phyloP scores from a whole-genome alignment of 768 basidiomycete species.

The Russula sp. region DNA sequence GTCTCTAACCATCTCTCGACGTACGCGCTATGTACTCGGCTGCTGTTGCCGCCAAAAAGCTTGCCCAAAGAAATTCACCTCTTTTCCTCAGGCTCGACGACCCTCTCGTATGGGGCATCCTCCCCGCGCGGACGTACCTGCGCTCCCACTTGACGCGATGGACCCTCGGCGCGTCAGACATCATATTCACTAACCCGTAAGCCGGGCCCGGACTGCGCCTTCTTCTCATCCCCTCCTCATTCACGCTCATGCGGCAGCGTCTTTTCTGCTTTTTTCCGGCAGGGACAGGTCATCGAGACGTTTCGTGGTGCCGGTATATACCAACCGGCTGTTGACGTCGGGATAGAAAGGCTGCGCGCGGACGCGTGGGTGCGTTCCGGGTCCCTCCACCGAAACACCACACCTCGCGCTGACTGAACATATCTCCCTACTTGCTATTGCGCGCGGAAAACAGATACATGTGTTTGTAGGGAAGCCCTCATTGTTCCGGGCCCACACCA shows the following conservation, averaged over 20 bases:
- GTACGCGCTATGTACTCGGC: slow-evolving; percentile 35
- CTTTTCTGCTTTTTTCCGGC: slow-evolving; percentile 78
- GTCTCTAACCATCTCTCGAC: slow-evolving; percentile 95
- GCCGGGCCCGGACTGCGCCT: slow-evolving; percentile 23
- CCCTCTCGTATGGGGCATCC: slow-evolving; percentile 81
- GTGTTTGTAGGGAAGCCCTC: slow-evolving; percentile 42
- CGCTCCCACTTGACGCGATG: slow-evolving; percentile 64
- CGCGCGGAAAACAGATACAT: slow-evolving; percentile 54
- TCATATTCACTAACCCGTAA: slow-evolving; percentile 92
- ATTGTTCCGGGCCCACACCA: neutral
- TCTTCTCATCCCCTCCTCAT: slow-evolving; percentile 11
- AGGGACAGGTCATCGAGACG: slow-evolving; percentile 90
- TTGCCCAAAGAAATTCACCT: neutral
- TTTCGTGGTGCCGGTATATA: slow-evolving; percentile 86
- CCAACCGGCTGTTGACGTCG: slow-evolving; percentile 80
- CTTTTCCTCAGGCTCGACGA: slow-evolving; percentile 59
- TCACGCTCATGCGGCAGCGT: slow-evolving; percentile 45
- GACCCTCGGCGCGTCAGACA: slow-evolving; percentile 88
- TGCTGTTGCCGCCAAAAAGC: no score
- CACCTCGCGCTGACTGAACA: no score
- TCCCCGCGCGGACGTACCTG: slow-evolving; percentile 60
- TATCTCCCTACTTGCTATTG: no score
- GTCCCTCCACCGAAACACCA: no score
- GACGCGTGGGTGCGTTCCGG: slow-evolving; percentile 72
- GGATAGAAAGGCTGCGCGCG: slow-evolving; percentile 69